Evolutionary conservation across 176 grass and related monocot genomes (phyloP), one percentile per base, ranked within the genome.

Genomic region (Puya raimondii): DNA sequence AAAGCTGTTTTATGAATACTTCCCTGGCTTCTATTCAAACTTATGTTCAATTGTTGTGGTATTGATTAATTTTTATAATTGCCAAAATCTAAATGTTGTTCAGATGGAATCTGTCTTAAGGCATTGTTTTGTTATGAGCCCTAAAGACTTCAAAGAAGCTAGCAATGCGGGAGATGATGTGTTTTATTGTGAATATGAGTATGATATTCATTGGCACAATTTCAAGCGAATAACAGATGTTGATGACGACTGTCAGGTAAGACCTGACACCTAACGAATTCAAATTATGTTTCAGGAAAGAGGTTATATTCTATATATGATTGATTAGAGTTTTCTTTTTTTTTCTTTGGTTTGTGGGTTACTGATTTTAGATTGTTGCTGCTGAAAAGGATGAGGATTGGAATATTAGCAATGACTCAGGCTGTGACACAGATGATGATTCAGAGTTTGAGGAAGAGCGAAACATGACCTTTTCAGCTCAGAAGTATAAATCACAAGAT

Each of bases 161-260:
- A 72, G 65, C 64, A 64, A 90, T 86, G 81, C 20, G 8, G 92
- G 92, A 77, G 94, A 97, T 79, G 94, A 97, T 84, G 84, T 97
- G 25, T 97, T 97, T 80, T 97, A 97, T 66, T 97, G 94, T 66
- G 94, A 97, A 76, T 97, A 97, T 12, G 94, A 97, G 64, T 97
- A 97, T 75, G 94, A 97, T 70, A 47, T 88, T 69, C 84, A 97
- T 68, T 97, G 86, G 86, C 89, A 92, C 80, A 97, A 90, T 80
- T 97, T 97, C 81, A 97, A 97, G 71, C 89, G 89, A 26, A 42
- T 97, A 33, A 66, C 82, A 29, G 94, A 97, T 66, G 83, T 85
- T 84, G 84, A 88, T 71, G 81, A 87, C 85, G 78, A 67, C 52
- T 53, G 47, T 70, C 77, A 89, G 85, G 90, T 92, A 81, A 49